Evolutionary conservation across 371 early-diverging fungal species (phyloP).

Genomic region (Funneliformis caledonium): DNA sequence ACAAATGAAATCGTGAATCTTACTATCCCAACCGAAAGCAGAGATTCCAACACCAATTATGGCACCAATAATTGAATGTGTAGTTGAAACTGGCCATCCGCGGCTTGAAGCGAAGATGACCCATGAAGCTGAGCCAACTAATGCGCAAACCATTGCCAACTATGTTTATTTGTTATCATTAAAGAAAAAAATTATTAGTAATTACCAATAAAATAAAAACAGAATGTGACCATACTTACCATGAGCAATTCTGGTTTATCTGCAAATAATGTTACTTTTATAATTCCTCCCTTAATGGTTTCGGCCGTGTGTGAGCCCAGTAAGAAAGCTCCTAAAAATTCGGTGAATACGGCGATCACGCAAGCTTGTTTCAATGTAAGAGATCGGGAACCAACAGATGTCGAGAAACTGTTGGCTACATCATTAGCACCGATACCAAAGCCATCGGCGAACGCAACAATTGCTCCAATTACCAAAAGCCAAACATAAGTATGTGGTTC

Average conservation of each 20-base stretch:
- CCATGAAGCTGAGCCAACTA: constrained; percentile 80
- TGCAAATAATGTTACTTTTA: constrained; percentile 57
- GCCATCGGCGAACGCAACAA: constrained; percentile 70
- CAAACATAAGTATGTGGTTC: neutral
- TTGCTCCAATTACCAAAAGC: constrained; percentile 74
- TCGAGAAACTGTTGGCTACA: constrained; percentile 89
- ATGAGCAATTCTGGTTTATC: constrained; percentile 75
- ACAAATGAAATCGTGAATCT: constrained; percentile 24
- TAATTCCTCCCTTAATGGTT: constrained; percentile 78
- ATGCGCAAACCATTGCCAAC: constrained; percentile 80
- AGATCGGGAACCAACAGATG: constrained; percentile 85
- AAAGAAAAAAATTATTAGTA: neutral
- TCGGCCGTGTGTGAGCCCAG: constrained; percentile 77
- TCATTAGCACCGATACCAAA: constrained; percentile 88
- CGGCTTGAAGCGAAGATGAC: constrained; percentile 77
- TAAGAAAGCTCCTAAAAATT: constrained; percentile 82
- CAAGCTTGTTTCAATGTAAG: constrained; percentile 75
- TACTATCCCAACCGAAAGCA: constrained; percentile 68
- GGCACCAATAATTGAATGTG: constrained; percentile 74
- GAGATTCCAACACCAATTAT: constrained; percentile 82
- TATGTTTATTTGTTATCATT: neutral
- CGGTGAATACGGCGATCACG: constrained; percentile 82
- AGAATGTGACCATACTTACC: constrained; percentile 39
- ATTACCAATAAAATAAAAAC: neutral
- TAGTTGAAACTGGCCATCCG: constrained; percentile 63